Conservation (phyloP, 2,329 filamentous ascomycete genomes). For the Emmonsiellopsis sp. region DNA sequence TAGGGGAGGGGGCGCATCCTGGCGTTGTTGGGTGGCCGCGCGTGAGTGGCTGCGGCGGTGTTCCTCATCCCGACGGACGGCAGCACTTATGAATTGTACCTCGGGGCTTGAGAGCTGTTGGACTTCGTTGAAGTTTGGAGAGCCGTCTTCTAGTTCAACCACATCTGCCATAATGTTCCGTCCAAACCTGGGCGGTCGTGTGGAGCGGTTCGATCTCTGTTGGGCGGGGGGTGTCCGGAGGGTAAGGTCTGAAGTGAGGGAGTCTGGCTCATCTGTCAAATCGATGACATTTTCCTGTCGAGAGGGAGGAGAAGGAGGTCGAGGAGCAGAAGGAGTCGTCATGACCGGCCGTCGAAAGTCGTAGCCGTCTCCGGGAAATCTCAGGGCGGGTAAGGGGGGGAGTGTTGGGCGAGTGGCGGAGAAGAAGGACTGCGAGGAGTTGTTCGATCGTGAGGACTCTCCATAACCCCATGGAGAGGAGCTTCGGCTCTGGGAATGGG, state of each 20-base stretch:
- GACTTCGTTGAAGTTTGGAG: conserved; percentile 8
- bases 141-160: conserved; percentile 32
- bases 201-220: conserved; percentile 7
- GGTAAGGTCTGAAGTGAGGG: conserved; percentile 15
- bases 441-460: background rate
- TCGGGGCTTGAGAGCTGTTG: conserved; percentile 34
- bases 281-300: conserved; percentile 34
- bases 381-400: conserved; percentile 23
- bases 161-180: conserved; percentile 28
- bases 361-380: conserved; percentile 43
- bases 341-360: conserved; percentile 45
- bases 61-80: conserved; percentile 14
- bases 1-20: background rate
- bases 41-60: conserved; percentile 4
- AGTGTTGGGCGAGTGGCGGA: conserved; percentile 14
- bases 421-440: conserved; percentile 6
- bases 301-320: conserved; percentile 14
- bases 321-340: conserved; percentile 29
- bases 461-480: conserved; percentile 17
- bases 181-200: conserved; percentile 26
- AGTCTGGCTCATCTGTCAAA: conserved; percentile 36
- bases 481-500: conserved; percentile 16
- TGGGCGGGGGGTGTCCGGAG: conserved; percentile 7
- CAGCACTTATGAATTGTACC: conserved; percentile 39
- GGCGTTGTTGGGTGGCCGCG: background rate